Base-by-base conservation (phyloP, 768 basidiomycete species). In the Trametes maxima region DNA sequence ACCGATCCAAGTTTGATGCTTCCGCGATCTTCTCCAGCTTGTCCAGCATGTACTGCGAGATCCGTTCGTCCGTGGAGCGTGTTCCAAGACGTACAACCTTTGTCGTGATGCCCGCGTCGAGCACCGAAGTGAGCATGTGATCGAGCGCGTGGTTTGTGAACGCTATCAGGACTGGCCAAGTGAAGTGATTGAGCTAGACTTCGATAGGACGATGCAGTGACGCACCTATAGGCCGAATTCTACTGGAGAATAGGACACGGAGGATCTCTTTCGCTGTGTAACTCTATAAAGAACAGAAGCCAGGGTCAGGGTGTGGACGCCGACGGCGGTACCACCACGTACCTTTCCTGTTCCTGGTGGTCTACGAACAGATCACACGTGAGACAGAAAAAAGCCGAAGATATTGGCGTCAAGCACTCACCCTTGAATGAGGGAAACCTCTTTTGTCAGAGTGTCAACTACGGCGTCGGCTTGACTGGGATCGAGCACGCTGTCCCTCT, bases 121-220 rank as follows among this genome's bases (percentile, higher is more conserved):
- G 77, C 3, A 91, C 81, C 0, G 84, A 83, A 4, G 74, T 75
- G 1, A 92, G 74, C 74, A 92, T 80, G 63, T 91, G 88, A 59
- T 92, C 90, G 2, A 92, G 77, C 0, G 90, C 90, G 45, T 92
- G 91, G 64, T 92, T 92, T 0, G 90, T 92, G 73, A 86, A 90
- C 0, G 89, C 81, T 25, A 85, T 80, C 66, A 86, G 73, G 2
- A 80, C 59, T 65, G 42, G 25, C 5, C 16, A 5, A 33, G 47
- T 17, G 47, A 35, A 2, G 47, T 12, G 43, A 44, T 2, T 3
- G 33, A 25, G 44, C 42, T 37, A 39, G 17, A 19, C 7, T 11
- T 25, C 2, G 6, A 2, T 21, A 33, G 14, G 21, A 28, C 11
- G 35, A 4, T 7, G 5, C 36, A 8, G 19, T 8, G 16, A 36